Conservation (phyloP, 2,329 filamentous ascomycete genomes). For the Aspergillus aculeatinus region DNA sequence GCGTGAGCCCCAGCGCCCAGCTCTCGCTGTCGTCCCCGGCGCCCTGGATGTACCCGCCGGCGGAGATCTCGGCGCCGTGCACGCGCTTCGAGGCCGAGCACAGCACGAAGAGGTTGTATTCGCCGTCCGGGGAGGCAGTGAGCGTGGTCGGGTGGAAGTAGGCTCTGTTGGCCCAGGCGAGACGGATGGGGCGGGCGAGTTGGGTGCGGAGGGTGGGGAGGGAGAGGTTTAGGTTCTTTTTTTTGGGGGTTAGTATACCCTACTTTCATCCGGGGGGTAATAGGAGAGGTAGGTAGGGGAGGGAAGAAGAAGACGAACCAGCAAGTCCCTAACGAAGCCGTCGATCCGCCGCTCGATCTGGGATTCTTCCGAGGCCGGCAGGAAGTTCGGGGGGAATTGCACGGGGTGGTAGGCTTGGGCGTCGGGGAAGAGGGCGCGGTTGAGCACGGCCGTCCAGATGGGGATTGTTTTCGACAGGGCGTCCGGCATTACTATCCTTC, state of each 20-base stretch:
- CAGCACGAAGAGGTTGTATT: slow-evolving; percentile 73
- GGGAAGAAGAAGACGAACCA: slow-evolving; percentile 27
- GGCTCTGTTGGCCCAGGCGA: slow-evolving; percentile 77
- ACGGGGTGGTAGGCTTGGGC: slow-evolving; percentile 53
- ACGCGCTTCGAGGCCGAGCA: slow-evolving; percentile 80
- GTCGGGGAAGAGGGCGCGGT: slow-evolving; percentile 71
- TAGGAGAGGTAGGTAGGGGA: neutral
- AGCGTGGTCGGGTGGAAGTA: slow-evolving; percentile 52
- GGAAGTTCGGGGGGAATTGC: slow-evolving; percentile 68
- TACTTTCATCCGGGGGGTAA: neutral
- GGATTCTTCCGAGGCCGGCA: slow-evolving; percentile 72
- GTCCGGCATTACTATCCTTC: slow-evolving; percentile 71
- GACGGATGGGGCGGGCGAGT: slow-evolving; percentile 69
- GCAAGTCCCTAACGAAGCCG: slow-evolving; percentile 53
- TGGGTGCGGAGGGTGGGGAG: slow-evolving; percentile 54
- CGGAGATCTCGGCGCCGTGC: slow-evolving; percentile 64
- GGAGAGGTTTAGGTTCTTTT: slow-evolving; percentile 61
- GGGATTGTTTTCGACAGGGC: slow-evolving; percentile 91
- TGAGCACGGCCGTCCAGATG: slow-evolving; percentile 88
- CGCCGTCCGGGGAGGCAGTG: slow-evolving; percentile 40
- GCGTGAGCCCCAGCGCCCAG: slow-evolving; percentile 80
- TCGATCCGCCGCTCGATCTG: slow-evolving; percentile 70
- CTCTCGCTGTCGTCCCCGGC: slow-evolving; percentile 93
- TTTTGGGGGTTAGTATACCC: slow-evolving; percentile 28
- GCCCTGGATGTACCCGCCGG: slow-evolving; percentile 84